Evolutionary conservation across 2,329 filamentous ascomycete genomes (phyloP).

Genomic region (Sporothrix brasiliensis): DNA sequence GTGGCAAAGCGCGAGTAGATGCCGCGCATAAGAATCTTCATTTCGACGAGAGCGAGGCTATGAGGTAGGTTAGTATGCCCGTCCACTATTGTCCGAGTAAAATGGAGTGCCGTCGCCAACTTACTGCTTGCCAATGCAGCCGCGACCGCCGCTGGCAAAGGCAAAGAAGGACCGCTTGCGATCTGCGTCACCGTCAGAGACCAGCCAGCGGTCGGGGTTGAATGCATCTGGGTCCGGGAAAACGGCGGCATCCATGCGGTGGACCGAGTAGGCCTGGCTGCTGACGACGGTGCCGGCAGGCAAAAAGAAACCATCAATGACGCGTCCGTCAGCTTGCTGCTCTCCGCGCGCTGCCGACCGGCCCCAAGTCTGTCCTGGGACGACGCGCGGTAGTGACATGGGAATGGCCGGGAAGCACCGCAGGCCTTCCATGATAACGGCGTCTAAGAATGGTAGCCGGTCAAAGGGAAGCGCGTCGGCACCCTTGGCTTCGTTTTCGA

Average conservation of each 20-base stretch:
- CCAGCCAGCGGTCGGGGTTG: slow-evolving; percentile 82
- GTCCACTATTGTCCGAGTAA: too few species aligned
- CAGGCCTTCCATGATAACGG: slow-evolving; percentile 64
- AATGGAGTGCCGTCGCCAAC: slow-evolving; percentile 41
- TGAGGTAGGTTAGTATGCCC: neutral
- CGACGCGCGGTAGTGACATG: slow-evolving; percentile 66
- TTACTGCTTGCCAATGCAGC: slow-evolving; percentile 69
- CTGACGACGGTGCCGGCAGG: slow-evolving; percentile 61
- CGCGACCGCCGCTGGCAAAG: slow-evolving; percentile 66
- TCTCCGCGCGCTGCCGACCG: neutral
- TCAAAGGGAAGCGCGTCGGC: slow-evolving; percentile 45
- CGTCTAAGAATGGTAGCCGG: slow-evolving; percentile 62
- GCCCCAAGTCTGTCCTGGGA: slow-evolving; percentile 47
- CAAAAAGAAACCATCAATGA: slow-evolving; percentile 58
- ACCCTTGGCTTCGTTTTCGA: slow-evolving; percentile 42
- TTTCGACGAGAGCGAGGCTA: slow-evolving; percentile 66
- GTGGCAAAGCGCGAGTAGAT: slow-evolving; percentile 64
- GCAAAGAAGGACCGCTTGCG: slow-evolving; percentile 65
- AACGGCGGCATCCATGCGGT: slow-evolving; percentile 63
- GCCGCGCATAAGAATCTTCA: slow-evolving; percentile 66
- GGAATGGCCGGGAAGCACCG: slow-evolving; percentile 67
- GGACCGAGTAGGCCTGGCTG: slow-evolving; percentile 63
- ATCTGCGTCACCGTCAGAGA: slow-evolving; percentile 71
- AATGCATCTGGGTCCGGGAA: slow-evolving; percentile 80
- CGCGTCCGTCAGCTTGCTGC: slow-evolving; percentile 49